phyloP scores from a whole-genome alignment of 768 basidiomycete genomes.

The Mycena galopus region DNA sequence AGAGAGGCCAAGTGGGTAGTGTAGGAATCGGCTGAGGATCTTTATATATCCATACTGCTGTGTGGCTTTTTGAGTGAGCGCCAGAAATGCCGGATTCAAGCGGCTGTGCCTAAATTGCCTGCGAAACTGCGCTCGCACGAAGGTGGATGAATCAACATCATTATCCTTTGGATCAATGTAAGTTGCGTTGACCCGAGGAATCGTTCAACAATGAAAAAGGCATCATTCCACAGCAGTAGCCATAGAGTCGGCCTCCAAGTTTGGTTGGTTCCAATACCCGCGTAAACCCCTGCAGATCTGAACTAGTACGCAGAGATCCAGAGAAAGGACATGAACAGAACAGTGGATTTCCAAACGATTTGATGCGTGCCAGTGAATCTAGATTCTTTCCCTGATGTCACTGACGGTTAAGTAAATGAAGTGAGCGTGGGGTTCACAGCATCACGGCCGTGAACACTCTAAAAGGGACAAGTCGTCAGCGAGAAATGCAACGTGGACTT shows the following conservation, averaged over 20 bases:
- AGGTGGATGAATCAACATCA: slow-evolving; percentile 19
- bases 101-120: slow-evolving; percentile 35
- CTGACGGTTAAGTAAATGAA: slow-evolving; percentile 1
- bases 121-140: slow-evolving; percentile 31
- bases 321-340: not conserved
- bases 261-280: slow-evolving; percentile 21
- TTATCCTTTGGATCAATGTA: slow-evolving; percentile 21
- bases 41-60: slow-evolving; percentile 36
- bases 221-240: slow-evolving; percentile 20
- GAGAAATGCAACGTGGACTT: slow-evolving; percentile 23
- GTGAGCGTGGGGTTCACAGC: slow-evolving; percentile 28
- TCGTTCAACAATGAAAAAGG: slow-evolving; percentile 19
- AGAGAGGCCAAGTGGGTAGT: not conserved
- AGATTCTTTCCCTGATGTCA: slow-evolving; percentile 32
- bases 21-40: slow-evolving; percentile 14
- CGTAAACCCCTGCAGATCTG: not conserved
- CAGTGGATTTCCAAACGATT: slow-evolving; percentile 1
- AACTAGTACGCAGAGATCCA: slow-evolving; percentile 3
- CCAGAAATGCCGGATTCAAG: slow-evolving; percentile 31
- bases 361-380: slow-evolving; percentile 28
- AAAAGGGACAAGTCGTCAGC: slow-evolving; percentile 10
- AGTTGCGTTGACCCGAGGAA: slow-evolving; percentile 21
- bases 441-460: slow-evolving; percentile 22
- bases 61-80: slow-evolving; percentile 28
- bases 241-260: slow-evolving; percentile 10